These are phyloP conservation scores for Danielia reshetovae DNA, from an alignment of 805 yeast genomes.

Conservation along the genomic window DNA sequence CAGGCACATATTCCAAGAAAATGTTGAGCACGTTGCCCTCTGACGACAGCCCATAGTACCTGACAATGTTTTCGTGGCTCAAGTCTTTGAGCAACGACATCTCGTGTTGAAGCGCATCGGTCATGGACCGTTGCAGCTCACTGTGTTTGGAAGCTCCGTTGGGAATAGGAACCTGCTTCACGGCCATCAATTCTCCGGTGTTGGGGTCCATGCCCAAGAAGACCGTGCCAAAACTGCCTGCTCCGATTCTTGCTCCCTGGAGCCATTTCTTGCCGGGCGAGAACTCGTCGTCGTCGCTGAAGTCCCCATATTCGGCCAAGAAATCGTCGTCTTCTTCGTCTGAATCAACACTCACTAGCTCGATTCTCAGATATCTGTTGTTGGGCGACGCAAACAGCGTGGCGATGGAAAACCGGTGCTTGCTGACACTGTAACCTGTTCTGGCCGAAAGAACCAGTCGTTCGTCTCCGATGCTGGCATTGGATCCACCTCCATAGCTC, in stretches of 20 bases:
- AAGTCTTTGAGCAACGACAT: constrained; percentile 72
- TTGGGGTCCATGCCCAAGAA: constrained; percentile 86
- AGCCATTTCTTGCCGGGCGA: constrained; percentile 58
- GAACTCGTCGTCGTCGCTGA: constrained; percentile 3
- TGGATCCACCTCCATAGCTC: constrained; percentile 10
- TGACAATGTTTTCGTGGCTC: constrained; percentile 88
- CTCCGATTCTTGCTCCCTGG: constrained; percentile 88
- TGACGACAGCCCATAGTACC: constrained; percentile 83
- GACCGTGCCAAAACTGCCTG: constrained; percentile 93
- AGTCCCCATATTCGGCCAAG: constrained; percentile 2
- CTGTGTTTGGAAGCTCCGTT: constrained; percentile 29
- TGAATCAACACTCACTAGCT: constrained; percentile 20
- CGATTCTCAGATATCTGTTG: constrained; percentile 44
- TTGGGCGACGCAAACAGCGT: constrained; percentile 17
- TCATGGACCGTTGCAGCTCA: constrained; percentile 46
- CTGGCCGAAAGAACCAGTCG: constrained; percentile 6
- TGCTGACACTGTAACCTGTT: constrained; percentile 3
- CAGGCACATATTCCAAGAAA: constrained; percentile 48
- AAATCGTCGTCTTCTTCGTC: constrained; percentile 13
- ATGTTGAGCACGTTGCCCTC: constrained; percentile 73
- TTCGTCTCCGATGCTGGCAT: constrained; percentile 3
- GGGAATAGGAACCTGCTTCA: constrained; percentile 83
- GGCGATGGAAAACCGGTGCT: constrained; percentile 13
- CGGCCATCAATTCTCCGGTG: constrained; percentile 96
- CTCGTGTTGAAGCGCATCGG: constrained; percentile 79